A percentile compares a stretch with the other conserved stretches of the same genome.
Evolutionary conservation across 2,329 filamentous ascomycete species (phyloP).

Genomic region (Amauroascus verrucosus): DNA sequence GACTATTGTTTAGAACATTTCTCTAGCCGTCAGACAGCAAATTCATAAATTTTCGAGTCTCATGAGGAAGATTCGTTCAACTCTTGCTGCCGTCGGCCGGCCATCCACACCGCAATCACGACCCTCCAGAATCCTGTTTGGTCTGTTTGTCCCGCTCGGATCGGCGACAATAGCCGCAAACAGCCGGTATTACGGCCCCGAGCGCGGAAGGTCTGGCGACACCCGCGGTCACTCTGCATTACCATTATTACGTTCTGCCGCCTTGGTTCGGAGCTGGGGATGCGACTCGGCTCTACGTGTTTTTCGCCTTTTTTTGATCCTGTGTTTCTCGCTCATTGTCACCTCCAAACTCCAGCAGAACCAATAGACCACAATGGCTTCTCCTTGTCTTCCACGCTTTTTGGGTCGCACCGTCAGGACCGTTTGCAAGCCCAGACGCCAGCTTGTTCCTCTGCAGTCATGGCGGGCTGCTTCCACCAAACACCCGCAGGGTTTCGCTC

Average conservation of each 20-base stretch:
- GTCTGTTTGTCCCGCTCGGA: not conserved
- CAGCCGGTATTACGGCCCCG: slow-evolving; percentile 1
- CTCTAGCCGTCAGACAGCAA: not conserved
- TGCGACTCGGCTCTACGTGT: not conserved
- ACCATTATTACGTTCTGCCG: not conserved
- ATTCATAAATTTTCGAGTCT: not conserved
- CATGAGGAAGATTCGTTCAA: not conserved
- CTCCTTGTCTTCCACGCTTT: slow-evolving; percentile 25
- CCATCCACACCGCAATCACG: not conserved
- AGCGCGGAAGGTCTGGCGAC: not conserved
- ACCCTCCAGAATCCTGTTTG: not conserved
- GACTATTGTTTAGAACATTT: not conserved
- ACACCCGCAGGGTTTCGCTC: slow-evolving; percentile 53
- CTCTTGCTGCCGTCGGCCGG: not conserved
- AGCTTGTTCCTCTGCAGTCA: slow-evolving; percentile 24
- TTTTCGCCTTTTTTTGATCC: not conserved
- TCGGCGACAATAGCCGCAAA: slow-evolving; percentile 12
- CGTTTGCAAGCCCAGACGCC: slow-evolving; percentile 20
- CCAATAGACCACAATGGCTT: slow-evolving; percentile 24
- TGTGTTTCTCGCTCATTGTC: not conserved
- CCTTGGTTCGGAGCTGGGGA: not conserved
- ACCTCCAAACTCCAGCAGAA: not conserved
- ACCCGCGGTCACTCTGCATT: not conserved
- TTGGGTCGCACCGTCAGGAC: slow-evolving; percentile 26
- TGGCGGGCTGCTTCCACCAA: slow-evolving; percentile 51